Conservation (phyloP, 441 rosid species). For the Brassica balearica region DNA sequence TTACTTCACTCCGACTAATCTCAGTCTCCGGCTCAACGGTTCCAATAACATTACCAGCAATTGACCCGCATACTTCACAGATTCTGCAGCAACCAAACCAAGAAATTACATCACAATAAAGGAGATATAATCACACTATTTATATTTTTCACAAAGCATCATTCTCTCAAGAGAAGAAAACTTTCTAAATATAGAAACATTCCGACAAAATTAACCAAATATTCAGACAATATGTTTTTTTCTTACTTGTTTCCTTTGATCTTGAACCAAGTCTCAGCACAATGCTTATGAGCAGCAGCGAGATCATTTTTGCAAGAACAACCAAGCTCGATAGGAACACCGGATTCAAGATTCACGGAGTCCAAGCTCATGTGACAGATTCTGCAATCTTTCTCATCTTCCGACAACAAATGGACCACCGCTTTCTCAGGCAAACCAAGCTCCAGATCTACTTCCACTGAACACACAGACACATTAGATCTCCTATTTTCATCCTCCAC, state of each 20-base stretch:
- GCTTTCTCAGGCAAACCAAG: slow-evolving; percentile 37
- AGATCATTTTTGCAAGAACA: slow-evolving; percentile 64
- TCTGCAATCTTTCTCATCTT: slow-evolving; percentile 55
- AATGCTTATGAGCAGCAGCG: slow-evolving; percentile 57
- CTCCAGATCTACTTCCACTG: slow-evolving; percentile 56
- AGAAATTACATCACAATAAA: not conserved
- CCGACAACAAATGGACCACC: slow-evolving; percentile 37
- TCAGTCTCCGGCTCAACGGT: slow-evolving; percentile 36
- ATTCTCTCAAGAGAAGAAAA: not conserved
- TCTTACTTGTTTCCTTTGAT: slow-evolving; percentile 58
- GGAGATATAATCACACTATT: not conserved
- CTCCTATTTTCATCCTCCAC: slow-evolving; percentile 43
- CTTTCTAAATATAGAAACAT: not conserved
- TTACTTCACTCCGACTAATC: slow-evolving; percentile 29
- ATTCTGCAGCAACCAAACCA: slow-evolving; percentile 40
- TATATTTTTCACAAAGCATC: slow-evolving; percentile 8
- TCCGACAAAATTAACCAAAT: not conserved
- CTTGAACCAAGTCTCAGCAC: slow-evolving; percentile 63
- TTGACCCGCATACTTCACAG: slow-evolving; percentile 50
- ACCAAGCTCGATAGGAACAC: slow-evolving; percentile 53
- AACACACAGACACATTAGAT: slow-evolving; percentile 45
- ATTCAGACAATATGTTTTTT: not conserved
- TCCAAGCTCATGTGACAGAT: slow-evolving; percentile 60
- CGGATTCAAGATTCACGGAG: slow-evolving; percentile 48
- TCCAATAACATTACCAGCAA: slow-evolving; percentile 37